phyloP scores from a whole-genome alignment of 371 early-diverging fungal genomes.

The Mortierella sp. region DNA sequence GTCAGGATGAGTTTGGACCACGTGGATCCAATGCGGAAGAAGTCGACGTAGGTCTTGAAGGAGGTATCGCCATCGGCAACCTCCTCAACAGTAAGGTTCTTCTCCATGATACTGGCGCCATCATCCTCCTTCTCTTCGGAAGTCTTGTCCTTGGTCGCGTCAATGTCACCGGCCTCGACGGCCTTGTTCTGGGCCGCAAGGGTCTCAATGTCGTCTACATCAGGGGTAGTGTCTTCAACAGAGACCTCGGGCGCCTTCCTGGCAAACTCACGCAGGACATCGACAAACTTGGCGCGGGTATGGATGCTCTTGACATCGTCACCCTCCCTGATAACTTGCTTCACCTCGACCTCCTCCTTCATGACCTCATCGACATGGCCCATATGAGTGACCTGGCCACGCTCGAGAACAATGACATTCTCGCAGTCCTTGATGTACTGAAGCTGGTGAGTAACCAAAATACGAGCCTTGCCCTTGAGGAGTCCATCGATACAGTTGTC shows the following conservation, averaged over 20 bases:
- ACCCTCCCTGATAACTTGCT: background rate
- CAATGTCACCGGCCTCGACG: background rate
- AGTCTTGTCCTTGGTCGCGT: background rate
- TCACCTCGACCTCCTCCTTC: slow-evolving; percentile 19
- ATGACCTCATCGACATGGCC: slow-evolving; percentile 36
- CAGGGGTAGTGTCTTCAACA: background rate
- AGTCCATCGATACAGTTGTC: slow-evolving; percentile 57
- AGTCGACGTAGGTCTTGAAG: slow-evolving; percentile 25
- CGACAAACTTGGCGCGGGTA: slow-evolving; percentile 27
- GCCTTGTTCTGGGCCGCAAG: background rate
- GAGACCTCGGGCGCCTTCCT: slow-evolving; percentile 11
- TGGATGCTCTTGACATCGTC: slow-evolving; percentile 20
- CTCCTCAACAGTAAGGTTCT: slow-evolving; percentile 30
- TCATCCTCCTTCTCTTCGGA: background rate
- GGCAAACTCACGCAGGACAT: slow-evolving; percentile 28
- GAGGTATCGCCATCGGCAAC: slow-evolving; percentile 21
- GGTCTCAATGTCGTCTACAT: background rate
- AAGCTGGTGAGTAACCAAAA: slow-evolving; percentile 62
- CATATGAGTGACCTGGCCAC: slow-evolving; percentile 50
- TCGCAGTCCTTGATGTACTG: slow-evolving; percentile 67
- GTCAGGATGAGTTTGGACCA: slow-evolving; percentile 22
- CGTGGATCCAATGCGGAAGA: slow-evolving; percentile 32
- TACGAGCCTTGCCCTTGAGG: slow-evolving; percentile 52
- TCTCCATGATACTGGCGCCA: slow-evolving; percentile 15
- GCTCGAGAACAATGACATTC: slow-evolving; percentile 33